Evolutionary conservation across 768 basidiomycete species (phyloP), one percentile per base, ranked within the genome.

Genomic region (Rubroboletus satanas): DNA sequence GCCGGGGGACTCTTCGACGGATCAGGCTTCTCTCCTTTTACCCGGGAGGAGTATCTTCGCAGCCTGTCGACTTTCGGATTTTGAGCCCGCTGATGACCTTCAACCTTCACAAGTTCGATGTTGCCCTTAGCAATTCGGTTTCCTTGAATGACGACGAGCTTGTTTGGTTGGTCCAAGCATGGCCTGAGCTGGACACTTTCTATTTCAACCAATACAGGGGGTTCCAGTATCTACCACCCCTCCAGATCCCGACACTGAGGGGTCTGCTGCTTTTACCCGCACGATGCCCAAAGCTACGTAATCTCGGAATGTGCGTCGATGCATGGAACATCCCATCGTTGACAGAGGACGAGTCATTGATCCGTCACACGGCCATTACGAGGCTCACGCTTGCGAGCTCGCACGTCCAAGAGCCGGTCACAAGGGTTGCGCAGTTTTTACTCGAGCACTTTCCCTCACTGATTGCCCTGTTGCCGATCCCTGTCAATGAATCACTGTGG

Each of bases 141-240:
- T 53, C 45, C 14, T 14, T 59, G 51, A 32, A 46, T 15, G 58
- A 58, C 10, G 47, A 58, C 4, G 56, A 46, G 42, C 21, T 58
- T 17, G n/a, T 1, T 29, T 31, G 1, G 9, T 39, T 49, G 18
- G 51, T 31, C 3, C 56, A 39, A 17, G 51, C 29, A 14, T 59
- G 52, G 49, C 57, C 57, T 2, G 36, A 51, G 9, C 36, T 59
- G 41, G 35, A 45, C 17, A 23, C 10, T 8, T 47, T 60, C 41
- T 17, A 28, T n/a, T 26, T 54, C 10, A 51, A 59, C 14, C 31
- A 18, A 26, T 1, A 1, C 36, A 47, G 7, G 17, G 32, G 36
- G 4, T 54, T 31, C 41, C 9, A n/a, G 7, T 23, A 31, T 32
- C 2, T 1, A 12, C 11, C 42, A 5, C 26, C 44, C 11, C 8